phyloP scores from a whole-genome alignment of 2,329 filamentous ascomycete genomes.

The Dactylellina sp. region DNA sequence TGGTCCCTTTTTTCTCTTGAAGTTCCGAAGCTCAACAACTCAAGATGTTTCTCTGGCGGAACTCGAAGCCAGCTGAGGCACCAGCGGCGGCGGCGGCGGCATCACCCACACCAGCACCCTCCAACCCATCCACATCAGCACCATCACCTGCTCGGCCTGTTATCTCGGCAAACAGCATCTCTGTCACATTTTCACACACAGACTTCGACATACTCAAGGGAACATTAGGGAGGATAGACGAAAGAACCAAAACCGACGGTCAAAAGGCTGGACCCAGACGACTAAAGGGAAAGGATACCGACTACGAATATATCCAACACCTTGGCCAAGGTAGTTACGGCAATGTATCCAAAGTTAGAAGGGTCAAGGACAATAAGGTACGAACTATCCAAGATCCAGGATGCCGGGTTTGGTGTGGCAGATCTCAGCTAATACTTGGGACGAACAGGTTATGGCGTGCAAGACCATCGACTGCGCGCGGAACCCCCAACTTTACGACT shows the following conservation, averaged over 20 bases:
- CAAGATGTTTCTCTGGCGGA: conserved; percentile 53
- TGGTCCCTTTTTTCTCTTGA: conserved; percentile 1
- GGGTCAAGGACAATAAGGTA: conserved; percentile 50
- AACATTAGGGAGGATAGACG: conserved; percentile 55
- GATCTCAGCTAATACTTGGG: conserved; percentile 26
- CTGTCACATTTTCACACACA: conserved; percentile 46
- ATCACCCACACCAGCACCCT: conserved; percentile 27
- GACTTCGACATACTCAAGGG: conserved; percentile 54
- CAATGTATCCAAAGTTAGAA: conserved; percentile 54
- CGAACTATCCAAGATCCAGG: conserved; percentile 8
- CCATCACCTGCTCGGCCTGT: conserved; percentile 39
- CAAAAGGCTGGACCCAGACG: conserved; percentile 40
- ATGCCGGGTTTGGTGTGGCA: conserved; percentile 12
- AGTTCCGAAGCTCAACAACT: conserved; percentile 10
- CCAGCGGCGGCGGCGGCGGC: conserved; percentile 17
- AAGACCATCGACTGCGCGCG: conserved; percentile 56
- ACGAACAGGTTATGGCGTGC: conserved; percentile 50
- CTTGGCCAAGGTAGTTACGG: conserved; percentile 55
- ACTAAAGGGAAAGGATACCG: conserved; percentile 51
- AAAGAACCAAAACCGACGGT: conserved; percentile 20
- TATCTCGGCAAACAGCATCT: conserved; percentile 54
- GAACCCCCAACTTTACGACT: conserved; percentile 51
- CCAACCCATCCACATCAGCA: conserved; percentile 9
- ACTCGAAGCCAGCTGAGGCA: conserved; percentile 18
- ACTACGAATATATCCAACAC: conserved; percentile 56